These are phyloP conservation scores for Rhizophora mangle DNA, from an alignment of 345 rosid genomes.

Conservation along the genomic window DNA sequence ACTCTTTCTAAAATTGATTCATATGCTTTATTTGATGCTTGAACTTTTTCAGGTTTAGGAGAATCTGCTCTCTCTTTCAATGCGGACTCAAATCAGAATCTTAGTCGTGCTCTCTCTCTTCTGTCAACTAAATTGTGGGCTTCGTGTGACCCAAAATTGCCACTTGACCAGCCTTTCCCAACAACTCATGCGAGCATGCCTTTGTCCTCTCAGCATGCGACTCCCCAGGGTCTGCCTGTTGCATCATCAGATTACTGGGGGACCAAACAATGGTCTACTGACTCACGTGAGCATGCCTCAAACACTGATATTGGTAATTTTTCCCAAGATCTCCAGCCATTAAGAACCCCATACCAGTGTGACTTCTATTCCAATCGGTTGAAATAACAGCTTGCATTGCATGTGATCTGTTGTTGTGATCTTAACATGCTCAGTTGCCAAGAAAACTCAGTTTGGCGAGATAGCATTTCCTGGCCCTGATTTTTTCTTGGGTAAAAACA, in stretches of 20 bases:
- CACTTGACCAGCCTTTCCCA: conserved; percentile 34
- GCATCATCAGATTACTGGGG: conserved; percentile 41
- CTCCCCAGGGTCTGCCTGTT: conserved; percentile 26
- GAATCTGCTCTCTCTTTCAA: conserved; percentile 51
- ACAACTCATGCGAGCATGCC: conserved; percentile 22
- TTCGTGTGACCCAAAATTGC: conserved; percentile 46
- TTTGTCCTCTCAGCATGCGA: conserved; percentile 28
- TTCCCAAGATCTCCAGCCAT: conserved; percentile 44
- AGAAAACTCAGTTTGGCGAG: no score
- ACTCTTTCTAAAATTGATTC: neutral
- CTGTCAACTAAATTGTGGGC: conserved; percentile 82
- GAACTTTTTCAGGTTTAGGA: conserved; percentile 44
- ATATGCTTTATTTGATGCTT: neutral
- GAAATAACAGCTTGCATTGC: conserved; percentile 27
- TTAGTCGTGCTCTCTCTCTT: conserved; percentile 99
- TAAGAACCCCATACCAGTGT: conserved; percentile 36
- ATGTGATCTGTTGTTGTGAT: no score
- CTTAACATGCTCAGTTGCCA: no score
- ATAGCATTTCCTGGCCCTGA: no score
- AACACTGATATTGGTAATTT: conserved; percentile 29
- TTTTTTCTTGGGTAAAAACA: no score
- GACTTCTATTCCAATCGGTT: conserved; percentile 42
- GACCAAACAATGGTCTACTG: conserved; percentile 30
- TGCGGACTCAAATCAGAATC: conserved; percentile 51
- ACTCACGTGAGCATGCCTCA: conserved; percentile 26